phyloP scores from a whole-genome alignment of 345 rosid genomes.

The Dipteronia sinensis region DNA sequence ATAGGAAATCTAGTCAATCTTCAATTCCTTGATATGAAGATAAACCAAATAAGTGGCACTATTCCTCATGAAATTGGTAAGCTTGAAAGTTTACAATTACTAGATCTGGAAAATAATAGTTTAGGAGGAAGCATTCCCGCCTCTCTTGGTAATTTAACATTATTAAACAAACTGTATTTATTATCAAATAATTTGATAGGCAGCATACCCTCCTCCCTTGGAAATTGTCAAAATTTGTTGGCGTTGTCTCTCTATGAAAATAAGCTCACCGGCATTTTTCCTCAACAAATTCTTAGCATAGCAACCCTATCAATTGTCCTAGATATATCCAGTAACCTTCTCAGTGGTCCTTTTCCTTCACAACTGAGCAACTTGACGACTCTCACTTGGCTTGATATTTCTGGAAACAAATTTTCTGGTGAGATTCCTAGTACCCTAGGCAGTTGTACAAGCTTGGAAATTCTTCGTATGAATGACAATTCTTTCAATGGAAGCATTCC shows the following conservation, averaged over 20 bases:
- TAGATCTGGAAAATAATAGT: not conserved
- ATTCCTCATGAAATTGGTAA: conserved; percentile 19
- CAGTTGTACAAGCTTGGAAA: not conserved
- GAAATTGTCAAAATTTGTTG: not conserved
- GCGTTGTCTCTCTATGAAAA: not conserved
- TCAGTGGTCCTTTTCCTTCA: conserved; percentile 15
- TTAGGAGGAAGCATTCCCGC: conserved; percentile 11
- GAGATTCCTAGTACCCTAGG: not conserved
- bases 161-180: not conserved
- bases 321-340: not conserved
- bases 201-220: conserved; percentile 8
- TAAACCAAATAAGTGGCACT: not conserved
- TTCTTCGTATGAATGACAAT: not conserved
- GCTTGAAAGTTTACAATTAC: not conserved
- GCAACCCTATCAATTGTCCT: not conserved
- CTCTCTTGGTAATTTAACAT: conserved; percentile 16
- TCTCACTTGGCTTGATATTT: too few relatives aligned
- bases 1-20: conserved; percentile 26
- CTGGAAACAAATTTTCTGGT: not conserved
- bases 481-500: not conserved
- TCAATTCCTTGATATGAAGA: not conserved
- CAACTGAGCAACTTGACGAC: conserved; percentile 6
- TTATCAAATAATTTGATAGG: conserved; percentile 12
- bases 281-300: not conserved
- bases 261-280: conserved; percentile 16